These are phyloP conservation scores for Amauroascus verrucosus DNA, from an alignment of 2,329 filamentous ascomycete genomes.

Conservation along the genomic window DNA sequence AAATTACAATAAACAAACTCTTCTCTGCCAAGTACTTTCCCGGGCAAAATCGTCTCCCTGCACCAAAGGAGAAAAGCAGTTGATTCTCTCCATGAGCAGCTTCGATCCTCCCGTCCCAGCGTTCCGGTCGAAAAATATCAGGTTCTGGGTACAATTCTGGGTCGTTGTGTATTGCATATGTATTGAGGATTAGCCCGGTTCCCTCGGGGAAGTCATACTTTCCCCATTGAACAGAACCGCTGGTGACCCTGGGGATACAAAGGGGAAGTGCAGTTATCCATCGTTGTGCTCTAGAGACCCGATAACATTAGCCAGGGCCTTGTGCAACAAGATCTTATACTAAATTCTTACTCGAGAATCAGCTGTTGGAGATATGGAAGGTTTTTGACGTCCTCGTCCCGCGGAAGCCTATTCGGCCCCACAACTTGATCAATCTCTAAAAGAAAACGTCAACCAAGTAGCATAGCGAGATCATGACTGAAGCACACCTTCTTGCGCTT, in stretches of 20 bases:
- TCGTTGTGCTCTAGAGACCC: neutral
- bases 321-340: neutral
- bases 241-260: neutral
- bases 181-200: conserved; percentile 35
- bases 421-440: conserved; percentile 30
- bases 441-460: neutral
- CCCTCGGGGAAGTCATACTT: neutral
- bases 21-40: conserved; percentile 44
- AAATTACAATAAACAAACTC: conserved; percentile 40
- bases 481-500: conserved; percentile 31
- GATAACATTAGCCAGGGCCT: neutral
- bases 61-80: conserved; percentile 35
- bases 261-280: conserved; percentile 3
- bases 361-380: conserved; percentile 28
- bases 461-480: neutral
- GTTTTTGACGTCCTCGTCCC: conserved; percentile 28
- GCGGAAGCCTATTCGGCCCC: conserved; percentile 25
- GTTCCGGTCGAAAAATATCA: conserved; percentile 26
- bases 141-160: conserved; percentile 30
- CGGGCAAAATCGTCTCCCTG: conserved; percentile 21
- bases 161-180: conserved; percentile 44
- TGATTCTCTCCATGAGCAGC: conserved; percentile 28
- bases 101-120: conserved; percentile 19
- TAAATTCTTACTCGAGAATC: conserved; percentile 1
- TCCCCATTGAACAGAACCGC: neutral